Evolutionary conservation across 768 basidiomycete species (phyloP), one percentile per base, ranked within the genome.

Genomic region (Kwoniella botswanensis): DNA sequence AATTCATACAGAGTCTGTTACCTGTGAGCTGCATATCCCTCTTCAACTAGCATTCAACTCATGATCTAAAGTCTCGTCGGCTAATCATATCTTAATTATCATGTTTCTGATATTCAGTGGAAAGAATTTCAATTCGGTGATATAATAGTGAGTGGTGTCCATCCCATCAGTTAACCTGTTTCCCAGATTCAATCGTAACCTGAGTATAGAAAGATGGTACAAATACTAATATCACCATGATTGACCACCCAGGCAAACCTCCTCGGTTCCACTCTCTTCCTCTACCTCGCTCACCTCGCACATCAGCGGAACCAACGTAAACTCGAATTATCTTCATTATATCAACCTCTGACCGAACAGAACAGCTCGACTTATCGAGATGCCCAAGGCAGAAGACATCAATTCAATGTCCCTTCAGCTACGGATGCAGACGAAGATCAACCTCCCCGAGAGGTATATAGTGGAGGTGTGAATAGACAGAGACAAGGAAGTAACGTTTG

Each of bases 51-150:
- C 43, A 56, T 24, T 56, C 24, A 52, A 21, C 21, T 17, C 13
- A 52, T 52, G 15, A 15, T 52, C 7, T 18, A 17, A 35, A 35
- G 35, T 35, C 4, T 35, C 35, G 4, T 35, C 35, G 35, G 35
- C 35, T 35, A 5, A 35, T 35, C 35, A 35, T 35, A 35, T 35
- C 35, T 35, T 35, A 4, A 55, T 22, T 58, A 5, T 58, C 15
- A 7, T 21, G 13, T 29, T 65, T n/a, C 17, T 18, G 62, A 21
- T 29, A 2, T 13, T 50, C 59, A 83, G 82, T 83, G 79, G 79
- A 83, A 81, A 62, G 72, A 71, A 24, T 83, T 83, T 63, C 77
- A 83, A 60, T 76, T 73, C 53, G 76, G 79, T 29, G 82, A 83
- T 65, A 75, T 83, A 50, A 44, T 77, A 3, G 80, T 79, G 41